phyloP scores from a whole-genome alignment of 441 rosid genomes.

The Populus tomentosa region DNA sequence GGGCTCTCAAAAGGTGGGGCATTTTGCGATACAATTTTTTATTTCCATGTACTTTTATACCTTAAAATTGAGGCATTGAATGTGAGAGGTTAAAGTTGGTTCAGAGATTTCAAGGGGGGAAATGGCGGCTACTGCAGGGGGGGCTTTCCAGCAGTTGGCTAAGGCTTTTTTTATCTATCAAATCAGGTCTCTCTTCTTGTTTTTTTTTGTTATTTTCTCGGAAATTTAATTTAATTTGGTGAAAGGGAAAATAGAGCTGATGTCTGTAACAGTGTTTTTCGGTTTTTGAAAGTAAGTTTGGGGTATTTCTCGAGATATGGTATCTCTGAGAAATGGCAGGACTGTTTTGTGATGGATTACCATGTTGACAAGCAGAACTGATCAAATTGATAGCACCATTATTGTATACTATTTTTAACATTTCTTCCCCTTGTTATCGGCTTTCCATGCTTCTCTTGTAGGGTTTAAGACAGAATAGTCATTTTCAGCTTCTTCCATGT shows the following conservation, averaged over 20 bases:
- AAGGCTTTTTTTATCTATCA: slow-evolving; percentile 16
- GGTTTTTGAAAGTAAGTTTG: not conserved
- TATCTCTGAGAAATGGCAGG: not conserved
- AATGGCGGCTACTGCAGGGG: slow-evolving; percentile 25
- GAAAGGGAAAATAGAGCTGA: not conserved
- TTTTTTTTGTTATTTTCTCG: not conserved
- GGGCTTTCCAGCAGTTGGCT: slow-evolving; percentile 19
- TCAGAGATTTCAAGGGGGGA: not conserved
- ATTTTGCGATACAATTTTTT: not conserved
- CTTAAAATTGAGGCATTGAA: slow-evolving; percentile 11
- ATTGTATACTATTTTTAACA: not conserved
- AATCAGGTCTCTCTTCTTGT: slow-evolving; percentile 1
- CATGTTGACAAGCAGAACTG: not conserved
- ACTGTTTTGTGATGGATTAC: not conserved
- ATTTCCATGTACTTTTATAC: not conserved
- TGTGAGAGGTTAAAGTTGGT: not conserved
- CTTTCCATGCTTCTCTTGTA: not conserved
- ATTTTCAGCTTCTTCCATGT: not conserved
- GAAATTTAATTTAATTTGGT: not conserved
- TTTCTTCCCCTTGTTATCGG: not conserved
- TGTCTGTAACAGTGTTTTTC: not conserved
- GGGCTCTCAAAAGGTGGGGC: not conserved
- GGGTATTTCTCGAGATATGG: not conserved
- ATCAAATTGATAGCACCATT: not conserved
- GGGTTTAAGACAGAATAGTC: not conserved